These are phyloP conservation scores for Chrysosphaeria jannelii DNA, from an alignment of 2,329 filamentous ascomycete species.

Conservation along the genomic window DNA sequence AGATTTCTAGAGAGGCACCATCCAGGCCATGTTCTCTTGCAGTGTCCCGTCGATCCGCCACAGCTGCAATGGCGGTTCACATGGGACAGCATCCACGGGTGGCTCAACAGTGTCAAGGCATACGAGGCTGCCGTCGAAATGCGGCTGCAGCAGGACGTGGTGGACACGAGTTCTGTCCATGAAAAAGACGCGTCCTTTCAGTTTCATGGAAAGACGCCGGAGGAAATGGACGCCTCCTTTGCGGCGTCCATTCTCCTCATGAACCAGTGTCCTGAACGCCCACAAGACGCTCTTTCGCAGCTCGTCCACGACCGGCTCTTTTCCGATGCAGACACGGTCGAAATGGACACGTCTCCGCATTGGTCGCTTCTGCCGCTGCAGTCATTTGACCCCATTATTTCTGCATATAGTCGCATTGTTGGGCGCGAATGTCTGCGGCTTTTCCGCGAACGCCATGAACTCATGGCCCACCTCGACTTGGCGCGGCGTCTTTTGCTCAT, in stretches of 20 bases:
- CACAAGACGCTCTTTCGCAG: no score
- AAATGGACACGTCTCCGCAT: constrained; percentile 12
- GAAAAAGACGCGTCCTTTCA: no score
- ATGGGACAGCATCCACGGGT: constrained; percentile 36
- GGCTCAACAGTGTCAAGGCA: no score
- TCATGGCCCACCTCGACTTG: constrained; percentile 41
- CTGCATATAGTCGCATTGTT: constrained; percentile 44
- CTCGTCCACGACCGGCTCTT: no score
- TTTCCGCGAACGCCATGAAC: constrained; percentile 42
- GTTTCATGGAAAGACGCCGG: constrained; percentile 19
- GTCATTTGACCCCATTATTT: constrained; percentile 46
- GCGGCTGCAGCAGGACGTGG: no score
- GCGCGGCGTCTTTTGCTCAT: constrained; percentile 62
- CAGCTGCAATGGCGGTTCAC: constrained; percentile 35
- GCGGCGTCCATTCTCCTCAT: constrained; percentile 7
- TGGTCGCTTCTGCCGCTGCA: constrained; percentile 33
- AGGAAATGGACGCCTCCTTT: constrained; percentile 9
- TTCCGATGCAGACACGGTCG: not conserved
- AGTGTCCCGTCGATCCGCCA: constrained; percentile 35
- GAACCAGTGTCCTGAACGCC: no score
- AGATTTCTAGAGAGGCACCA: constrained; percentile 42
- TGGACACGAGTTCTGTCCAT: no score
- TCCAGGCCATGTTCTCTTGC: constrained; percentile 38
- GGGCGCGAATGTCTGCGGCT: constrained; percentile 46
- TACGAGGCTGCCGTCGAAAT: no score